A percentile compares a stretch with the other conserved stretches of the same genome.
Conservation (phyloP, 2,329 filamentous ascomycete genomes). For the Lasiodiplodia citricola region DNA sequence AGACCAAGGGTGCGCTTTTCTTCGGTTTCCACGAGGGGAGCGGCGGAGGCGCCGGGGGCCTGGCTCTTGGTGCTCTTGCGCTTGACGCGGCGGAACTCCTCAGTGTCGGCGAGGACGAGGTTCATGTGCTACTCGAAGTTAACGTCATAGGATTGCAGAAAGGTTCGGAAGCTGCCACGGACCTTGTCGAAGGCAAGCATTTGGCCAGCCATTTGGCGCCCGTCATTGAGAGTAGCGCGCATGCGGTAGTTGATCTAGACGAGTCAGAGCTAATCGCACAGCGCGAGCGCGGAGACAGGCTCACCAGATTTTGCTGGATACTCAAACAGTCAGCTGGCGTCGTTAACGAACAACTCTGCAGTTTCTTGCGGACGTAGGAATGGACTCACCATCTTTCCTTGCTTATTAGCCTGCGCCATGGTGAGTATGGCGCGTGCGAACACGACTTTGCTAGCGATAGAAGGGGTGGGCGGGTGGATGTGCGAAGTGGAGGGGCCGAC, state of each 20-base stretch:
- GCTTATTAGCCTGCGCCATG: slow-evolving; percentile 72
- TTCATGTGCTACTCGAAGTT: slow-evolving; percentile 85
- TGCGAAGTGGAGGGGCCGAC: slow-evolving; percentile 5
- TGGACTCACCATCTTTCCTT: slow-evolving; percentile 96
- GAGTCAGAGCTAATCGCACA: slow-evolving; percentile 31
- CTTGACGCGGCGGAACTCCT: slow-evolving; percentile 94
- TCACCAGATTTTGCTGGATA: slow-evolving; percentile 68
- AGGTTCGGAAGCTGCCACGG: slow-evolving; percentile 30
- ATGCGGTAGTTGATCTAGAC: slow-evolving; percentile 97
- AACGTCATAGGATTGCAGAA: neutral
- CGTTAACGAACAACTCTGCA: slow-evolving; percentile 61
- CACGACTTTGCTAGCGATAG: slow-evolving; percentile 36
- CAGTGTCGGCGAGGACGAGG: slow-evolving; percentile 95
- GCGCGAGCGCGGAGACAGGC: slow-evolving; percentile 36
- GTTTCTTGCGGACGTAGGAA: slow-evolving; percentile 50
- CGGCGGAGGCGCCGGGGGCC: slow-evolving; percentile 66
- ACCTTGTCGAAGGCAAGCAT: slow-evolving; percentile 99
- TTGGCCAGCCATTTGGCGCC: slow-evolving; percentile 94
- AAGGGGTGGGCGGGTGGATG: neutral
- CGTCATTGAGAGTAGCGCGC: slow-evolving; percentile 94
- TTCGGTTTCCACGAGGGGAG: slow-evolving; percentile 79
- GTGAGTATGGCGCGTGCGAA: slow-evolving; percentile 46
- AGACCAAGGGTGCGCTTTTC: slow-evolving; percentile 97
- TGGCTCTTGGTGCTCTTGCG: slow-evolving; percentile 77
- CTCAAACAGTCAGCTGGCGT: slow-evolving; percentile 49